phyloP scores from a whole-genome alignment of 352 stramenopile genomes.

The Phytophthora tubulina region DNA sequence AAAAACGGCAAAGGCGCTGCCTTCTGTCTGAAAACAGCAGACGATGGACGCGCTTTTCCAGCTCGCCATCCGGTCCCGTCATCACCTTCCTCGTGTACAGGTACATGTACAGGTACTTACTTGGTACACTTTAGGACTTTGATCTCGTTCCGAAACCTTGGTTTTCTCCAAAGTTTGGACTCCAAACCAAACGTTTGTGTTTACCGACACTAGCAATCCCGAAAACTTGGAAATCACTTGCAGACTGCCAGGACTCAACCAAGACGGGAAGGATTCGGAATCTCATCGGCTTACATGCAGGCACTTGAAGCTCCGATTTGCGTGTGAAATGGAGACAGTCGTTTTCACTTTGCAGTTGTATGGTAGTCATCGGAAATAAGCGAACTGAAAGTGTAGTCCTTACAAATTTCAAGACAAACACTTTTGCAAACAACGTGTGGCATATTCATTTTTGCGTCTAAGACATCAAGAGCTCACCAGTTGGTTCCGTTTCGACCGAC shows the following conservation, averaged over 20 bases:
- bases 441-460: slow-evolving; percentile 13
- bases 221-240: slow-evolving; percentile 4
- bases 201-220: slow-evolving; percentile 18
- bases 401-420: slow-evolving; percentile 1
- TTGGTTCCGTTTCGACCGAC: slow-evolving; percentile 1
- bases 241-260: slow-evolving; percentile 8
- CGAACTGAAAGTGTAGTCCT: background rate
- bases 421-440: slow-evolving; percentile 17
- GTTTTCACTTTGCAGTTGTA: slow-evolving; percentile 20
- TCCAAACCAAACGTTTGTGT: background rate
- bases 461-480: slow-evolving; percentile 46
- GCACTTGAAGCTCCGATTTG: slow-evolving; percentile 26
- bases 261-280: slow-evolving; percentile 31
- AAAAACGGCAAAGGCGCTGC: too few relatives aligned
- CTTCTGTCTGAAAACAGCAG: slow-evolving; percentile 8
- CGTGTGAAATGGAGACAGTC: background rate
- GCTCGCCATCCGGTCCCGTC: slow-evolving; percentile 28
- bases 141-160: too few relatives aligned
- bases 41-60: slow-evolving; percentile 26
- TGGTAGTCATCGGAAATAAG: slow-evolving; percentile 28
- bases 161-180: too few relatives aligned
- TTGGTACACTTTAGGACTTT: background rate
- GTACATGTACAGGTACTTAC: too few relatives aligned
- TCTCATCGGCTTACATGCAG: slow-evolving; percentile 6
- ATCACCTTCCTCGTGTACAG: slow-evolving; percentile 27